phyloP scores from a whole-genome alignment of 2,329 filamentous ascomycete genomes.

The Trichothecium roseum region DNA sequence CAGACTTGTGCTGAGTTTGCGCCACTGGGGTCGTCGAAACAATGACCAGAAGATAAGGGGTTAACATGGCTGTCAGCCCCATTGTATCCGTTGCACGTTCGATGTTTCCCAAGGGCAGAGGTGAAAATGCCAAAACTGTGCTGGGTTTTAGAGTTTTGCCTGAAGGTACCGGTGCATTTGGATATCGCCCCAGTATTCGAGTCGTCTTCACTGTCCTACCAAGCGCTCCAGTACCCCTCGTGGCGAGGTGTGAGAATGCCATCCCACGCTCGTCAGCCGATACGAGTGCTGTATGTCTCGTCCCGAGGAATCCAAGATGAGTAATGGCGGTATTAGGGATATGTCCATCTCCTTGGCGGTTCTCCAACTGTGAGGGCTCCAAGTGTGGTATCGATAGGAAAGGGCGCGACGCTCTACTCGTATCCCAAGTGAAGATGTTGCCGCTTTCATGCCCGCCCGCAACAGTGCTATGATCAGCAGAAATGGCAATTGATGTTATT shows the following conservation, averaged over 20 bases:
- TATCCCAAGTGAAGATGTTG: conserved; percentile 95
- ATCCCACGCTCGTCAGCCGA: conserved; percentile 93
- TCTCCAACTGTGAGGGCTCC: conserved; percentile 51
- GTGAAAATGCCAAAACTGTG: conserved; percentile 84
- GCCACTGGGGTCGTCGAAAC: conserved; percentile 95
- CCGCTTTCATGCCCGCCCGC: conserved; percentile 84
- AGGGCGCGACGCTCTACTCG: conserved; percentile 67
- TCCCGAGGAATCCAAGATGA: conserved; percentile 91
- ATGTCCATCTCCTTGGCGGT: conserved; percentile 71
- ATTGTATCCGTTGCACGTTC: conserved; percentile 79
- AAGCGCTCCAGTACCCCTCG: conserved; percentile 77
- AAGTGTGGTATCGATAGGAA: conserved; percentile 82
- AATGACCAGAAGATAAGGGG: conserved; percentile 89
- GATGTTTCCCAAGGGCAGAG: conserved; percentile 86
- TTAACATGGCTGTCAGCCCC: conserved; percentile 89
- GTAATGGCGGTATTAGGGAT: conserved; percentile 66
- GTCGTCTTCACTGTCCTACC: conserved; percentile 81
- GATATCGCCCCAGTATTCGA: conserved; percentile 84
- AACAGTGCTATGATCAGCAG: conserved; percentile 86
- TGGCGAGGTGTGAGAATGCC: conserved; percentile 96
- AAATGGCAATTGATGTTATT: conserved; percentile 79
- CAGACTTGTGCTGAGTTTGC: conserved; percentile 90
- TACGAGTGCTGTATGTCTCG: conserved; percentile 84
- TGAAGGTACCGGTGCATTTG: conserved; percentile 50
- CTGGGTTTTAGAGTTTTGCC: conserved; percentile 76